Evolutionary conservation across 306 rosid species (phyloP), one percentile per base, ranked within the genome.

Genomic region (Medicago ruthenica): DNA sequence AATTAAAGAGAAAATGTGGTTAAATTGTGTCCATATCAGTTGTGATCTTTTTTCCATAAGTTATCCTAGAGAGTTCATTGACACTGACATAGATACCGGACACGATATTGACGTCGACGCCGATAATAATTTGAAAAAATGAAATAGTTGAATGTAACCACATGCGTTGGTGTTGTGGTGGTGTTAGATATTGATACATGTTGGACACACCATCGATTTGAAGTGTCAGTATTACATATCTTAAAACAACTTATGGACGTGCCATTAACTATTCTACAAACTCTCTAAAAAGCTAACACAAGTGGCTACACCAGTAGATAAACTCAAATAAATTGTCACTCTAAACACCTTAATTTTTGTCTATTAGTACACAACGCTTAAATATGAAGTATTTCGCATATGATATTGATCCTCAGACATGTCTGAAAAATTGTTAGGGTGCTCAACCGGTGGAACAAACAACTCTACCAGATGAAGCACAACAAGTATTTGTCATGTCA

Each of bases 401-500:
- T 42, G 50, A 53, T 22, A 70, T 36, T 51, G 71, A 67, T 76
- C 74, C 73, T 44, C 47, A 45, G 24, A 34, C 7, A 17, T 16
- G 47, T 58, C 15, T 77, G 53, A 68, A 59, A 59, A 71, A 36
- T 81, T 79, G 82, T 71, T 82, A 90, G 97, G 99, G 97, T 74
- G 89, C 97, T 66, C 83, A 81, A 74, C 90, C 84, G 18, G 77
- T 63, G 81, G 91, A 89, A 67, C 92, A 88, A 83, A 76, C 85
- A 42, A 86, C 78, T 59, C 84, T 90, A 78, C 97, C 97, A 0
- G 88, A 86, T 50, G 93, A 85, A 10, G 75, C 88, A 20, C 86
- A 92, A 80, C 97, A 95, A 83, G 80, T 88, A 83, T 90, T 95
- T 84, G 77, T 85, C 81, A 81, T 95, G 86, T 89, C 98, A 12